Base-by-base conservation (phyloP, 495 filamentous ascomycete genomes). In the Daldinia vernicosa region DNA sequence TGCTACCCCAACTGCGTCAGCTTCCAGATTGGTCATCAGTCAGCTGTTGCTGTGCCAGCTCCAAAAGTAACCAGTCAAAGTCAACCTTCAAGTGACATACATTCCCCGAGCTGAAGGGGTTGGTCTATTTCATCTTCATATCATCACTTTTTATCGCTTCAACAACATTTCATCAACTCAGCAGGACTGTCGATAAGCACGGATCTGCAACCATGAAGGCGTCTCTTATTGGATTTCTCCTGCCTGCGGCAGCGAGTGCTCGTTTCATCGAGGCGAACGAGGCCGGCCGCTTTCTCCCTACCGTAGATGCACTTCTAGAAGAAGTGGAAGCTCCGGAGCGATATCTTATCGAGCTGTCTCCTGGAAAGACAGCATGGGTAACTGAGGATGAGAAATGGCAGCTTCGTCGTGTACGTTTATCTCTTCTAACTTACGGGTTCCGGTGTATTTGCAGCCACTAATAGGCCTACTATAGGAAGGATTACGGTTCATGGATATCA, bases 321-420 rank as follows among this genome's bases (percentile, higher is more conserved):
- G 74, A 81, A 32, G 78, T 79, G 60, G 74, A 72, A 32, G 60
- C 74, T 22, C 28, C 63, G 28, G 86, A 91, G 57, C 84, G 84
- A 72, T 97, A 86, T 74, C 85, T 95, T 35, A 91, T 99, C 66
- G 94, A 99, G 83, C 80, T 97, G n/a, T 83, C 87, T 15, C 95
- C 93, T n/a, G 93, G 92, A 64, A 86, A 93, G 70, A 93, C 88
- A 24, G 80, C 83, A 81, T 96, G 92, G 91, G 89, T 97, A 26
- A 95, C 92, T 0, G 95, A 99, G 72, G 93, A 97, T 30, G 89
- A 97, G 81, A 99, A 99, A 81, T 97, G 96, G 92, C 88, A 87
- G 70, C 82, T 98, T 66, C 89, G 92, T 78, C 83, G 94, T 71
- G 93, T 97, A 87, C 62, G 89, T 80, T 26, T 66, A 30, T 14